Evolutionary conservation across 1,139 yeast genomes (phyloP).

Genomic region (Lodderomyces parapsilosis): DNA sequence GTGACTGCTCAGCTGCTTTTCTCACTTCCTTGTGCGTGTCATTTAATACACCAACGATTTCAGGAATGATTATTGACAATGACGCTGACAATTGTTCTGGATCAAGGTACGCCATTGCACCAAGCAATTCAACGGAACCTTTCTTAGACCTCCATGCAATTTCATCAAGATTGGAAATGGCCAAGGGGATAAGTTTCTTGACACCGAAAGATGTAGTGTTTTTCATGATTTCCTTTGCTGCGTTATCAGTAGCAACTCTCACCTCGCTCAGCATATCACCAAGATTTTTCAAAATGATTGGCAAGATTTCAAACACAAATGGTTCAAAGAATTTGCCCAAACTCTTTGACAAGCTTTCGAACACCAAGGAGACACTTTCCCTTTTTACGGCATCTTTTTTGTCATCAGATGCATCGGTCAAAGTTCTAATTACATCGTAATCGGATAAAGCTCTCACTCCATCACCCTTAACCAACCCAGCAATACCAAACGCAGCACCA

Average conservation of each 20-base stretch:
- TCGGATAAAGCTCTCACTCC: constrained; percentile 79
- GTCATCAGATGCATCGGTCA: constrained; percentile 88
- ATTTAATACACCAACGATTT: constrained; percentile 90
- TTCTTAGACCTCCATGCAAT: constrained; percentile 95
- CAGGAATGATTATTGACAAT: constrained; percentile 87
- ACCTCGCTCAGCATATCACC: constrained; percentile 89
- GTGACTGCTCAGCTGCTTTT: constrained; percentile 86
- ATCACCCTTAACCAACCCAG: constrained; percentile 88
- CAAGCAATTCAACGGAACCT: constrained; percentile 93
- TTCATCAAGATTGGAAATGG: constrained; percentile 81
- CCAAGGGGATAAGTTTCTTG: constrained; percentile 85
- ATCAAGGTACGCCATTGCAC: constrained; percentile 97
- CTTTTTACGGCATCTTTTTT: constrained; percentile 72
- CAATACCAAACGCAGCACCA: constrained; percentile 95
- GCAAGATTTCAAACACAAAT: constrained; percentile 84
- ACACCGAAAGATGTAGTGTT: constrained; percentile 92
- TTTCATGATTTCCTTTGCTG: constrained; percentile 87
- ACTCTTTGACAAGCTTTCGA: constrained; percentile 78
- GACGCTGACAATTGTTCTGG: constrained; percentile 92
- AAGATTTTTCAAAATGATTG: constrained; percentile 71
- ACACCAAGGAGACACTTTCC: constrained; percentile 86
- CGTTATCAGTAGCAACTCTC: constrained; percentile 82
- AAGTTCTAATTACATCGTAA: constrained; percentile 70
- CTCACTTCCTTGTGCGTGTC: constrained; percentile 97
- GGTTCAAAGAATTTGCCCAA: constrained; percentile 87